Base-by-base conservation (phyloP, 2,329 filamentous ascomycete species). In the Nemania abortiva region DNA sequence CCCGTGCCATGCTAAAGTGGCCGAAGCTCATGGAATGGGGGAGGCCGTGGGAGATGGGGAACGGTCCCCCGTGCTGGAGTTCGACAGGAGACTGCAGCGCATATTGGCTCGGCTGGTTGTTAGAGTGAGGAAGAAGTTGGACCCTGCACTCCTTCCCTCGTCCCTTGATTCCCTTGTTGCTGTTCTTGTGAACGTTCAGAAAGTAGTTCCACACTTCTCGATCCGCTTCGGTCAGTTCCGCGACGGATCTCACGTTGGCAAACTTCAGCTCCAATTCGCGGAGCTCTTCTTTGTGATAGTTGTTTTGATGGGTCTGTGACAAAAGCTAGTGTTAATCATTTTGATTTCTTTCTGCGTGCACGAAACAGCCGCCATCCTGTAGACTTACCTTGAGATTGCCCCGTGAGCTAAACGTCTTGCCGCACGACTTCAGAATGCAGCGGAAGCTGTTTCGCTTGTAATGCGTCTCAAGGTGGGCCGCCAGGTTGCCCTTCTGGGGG, bases 111-210 rank as follows among this genome's bases (percentile, higher is more conserved):
- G 72, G 74, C 54, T 61, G 37, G 63, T 20, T 39, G 7, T 34
- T 55, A 24, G 69, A 69, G 65, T 63, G 74, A 57, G 67, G 53
- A 18, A 71, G 54, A 29, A 73, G 72, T 54, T 78, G 79, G 63
- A 94, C 91, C 66, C 89, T 90, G 65, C 93, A 87, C 74, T 95
- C 92, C 78, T 95, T 96, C 52, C 96, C 96, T 54, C 96, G 90
- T 11, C 96, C 96, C 82, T 98, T 98, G 84, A 98, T 98, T 1
- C 96, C 96, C 81, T 97, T 97, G 87, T 98, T 98, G 82, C 92
- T 95, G 82, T 98, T 97, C 84, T 97, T 97, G 86, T 97, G 98
- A n/a, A 97, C 85, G 0, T 87, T 87, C 3, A 90, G 88, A 78
- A 98, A 96, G 82, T 97, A 97, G 74, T 92, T 88, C 84, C 92